These are phyloP conservation scores for Solanum corneliomulleri DNA, from an alignment of 257 asterid species.

Conservation along the genomic window DNA sequence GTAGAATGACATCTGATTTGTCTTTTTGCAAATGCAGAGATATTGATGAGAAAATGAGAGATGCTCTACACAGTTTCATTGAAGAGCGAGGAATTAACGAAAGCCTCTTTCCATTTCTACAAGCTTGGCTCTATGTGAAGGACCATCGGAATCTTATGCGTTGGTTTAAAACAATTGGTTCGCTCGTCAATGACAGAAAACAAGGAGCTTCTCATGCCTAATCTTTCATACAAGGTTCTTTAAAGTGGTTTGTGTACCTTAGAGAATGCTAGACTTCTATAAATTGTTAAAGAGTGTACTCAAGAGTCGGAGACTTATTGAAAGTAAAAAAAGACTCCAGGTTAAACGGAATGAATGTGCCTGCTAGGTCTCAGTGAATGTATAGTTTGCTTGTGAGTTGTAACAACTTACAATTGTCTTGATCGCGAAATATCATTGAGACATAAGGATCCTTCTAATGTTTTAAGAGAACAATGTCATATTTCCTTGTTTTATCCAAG, in stretches of 20 bases:
- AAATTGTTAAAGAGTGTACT: background rate
- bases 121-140: slow-evolving; percentile 98
- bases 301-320: background rate
- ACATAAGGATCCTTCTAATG: background rate
- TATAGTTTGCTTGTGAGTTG: background rate
- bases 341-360: background rate
- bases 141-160: slow-evolving; percentile 67
- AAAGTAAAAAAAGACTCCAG: background rate
- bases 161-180: slow-evolving; percentile 53
- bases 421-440: background rate
- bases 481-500: background rate
- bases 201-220: slow-evolving; percentile 18
- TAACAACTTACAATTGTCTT: background rate
- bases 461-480: background rate
- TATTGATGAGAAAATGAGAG: slow-evolving; percentile 1
- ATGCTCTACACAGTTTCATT: slow-evolving; percentile 17
- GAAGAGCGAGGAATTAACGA: slow-evolving; percentile 83
- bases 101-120: slow-evolving; percentile 71
- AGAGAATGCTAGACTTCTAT: background rate
- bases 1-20: background rate
- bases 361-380: background rate
- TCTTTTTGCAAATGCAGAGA: slow-evolving; percentile 4
- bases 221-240: background rate
- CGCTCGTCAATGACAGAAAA: slow-evolving; percentile 25
- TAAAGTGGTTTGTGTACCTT: background rate